Percentiles rank a stretch among this genome's conserved stretches.
These are phyloP conservation scores for Fraxinus quadrangulata DNA, from an alignment of 257 asterid species.

Conservation along the genomic window DNA sequence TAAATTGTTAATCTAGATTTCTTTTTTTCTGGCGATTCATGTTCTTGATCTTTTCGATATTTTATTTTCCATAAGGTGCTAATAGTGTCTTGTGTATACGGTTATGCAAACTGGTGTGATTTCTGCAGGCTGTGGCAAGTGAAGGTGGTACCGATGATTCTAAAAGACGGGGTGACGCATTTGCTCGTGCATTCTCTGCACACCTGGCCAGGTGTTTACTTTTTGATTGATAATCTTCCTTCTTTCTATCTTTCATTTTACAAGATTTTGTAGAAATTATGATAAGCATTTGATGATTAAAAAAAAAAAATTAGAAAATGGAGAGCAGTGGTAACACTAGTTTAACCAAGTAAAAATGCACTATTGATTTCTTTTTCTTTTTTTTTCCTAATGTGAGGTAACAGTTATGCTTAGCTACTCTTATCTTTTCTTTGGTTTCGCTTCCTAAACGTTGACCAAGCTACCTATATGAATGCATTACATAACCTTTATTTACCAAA, in stretches of 20 bases:
- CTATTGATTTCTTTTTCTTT: not conserved
- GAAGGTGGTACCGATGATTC: constrained; percentile 98
- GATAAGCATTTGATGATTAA: not conserved
- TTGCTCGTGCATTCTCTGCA: constrained; percentile 97
- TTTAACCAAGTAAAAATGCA: not conserved
- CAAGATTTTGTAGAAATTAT: not conserved
- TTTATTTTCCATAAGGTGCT: not conserved
- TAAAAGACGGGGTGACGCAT: constrained; percentile 96
- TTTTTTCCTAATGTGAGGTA: not conserved
- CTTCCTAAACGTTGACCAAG: not conserved
- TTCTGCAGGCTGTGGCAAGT: constrained; percentile 95
- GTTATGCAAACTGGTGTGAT: constrained; percentile 16
- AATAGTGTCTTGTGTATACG: constrained; percentile 6
- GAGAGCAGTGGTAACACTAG: not conserved
- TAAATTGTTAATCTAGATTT: constrained; percentile 4
- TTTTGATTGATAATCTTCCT: constrained; percentile 6
- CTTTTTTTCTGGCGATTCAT: not conserved
- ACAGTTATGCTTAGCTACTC: not conserved
- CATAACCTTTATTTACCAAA: too few relatives aligned
- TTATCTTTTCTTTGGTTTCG: not conserved
- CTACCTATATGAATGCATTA: not conserved
- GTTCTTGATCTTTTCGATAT: constrained; percentile 1
- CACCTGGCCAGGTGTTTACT: constrained; percentile 76
- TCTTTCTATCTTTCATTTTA: constrained; percentile 6
- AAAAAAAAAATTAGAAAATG: too few relatives aligned